phyloP scores from a whole-genome alignment of 495 filamentous ascomycete genomes.

The Acidiella bohemica region DNA sequence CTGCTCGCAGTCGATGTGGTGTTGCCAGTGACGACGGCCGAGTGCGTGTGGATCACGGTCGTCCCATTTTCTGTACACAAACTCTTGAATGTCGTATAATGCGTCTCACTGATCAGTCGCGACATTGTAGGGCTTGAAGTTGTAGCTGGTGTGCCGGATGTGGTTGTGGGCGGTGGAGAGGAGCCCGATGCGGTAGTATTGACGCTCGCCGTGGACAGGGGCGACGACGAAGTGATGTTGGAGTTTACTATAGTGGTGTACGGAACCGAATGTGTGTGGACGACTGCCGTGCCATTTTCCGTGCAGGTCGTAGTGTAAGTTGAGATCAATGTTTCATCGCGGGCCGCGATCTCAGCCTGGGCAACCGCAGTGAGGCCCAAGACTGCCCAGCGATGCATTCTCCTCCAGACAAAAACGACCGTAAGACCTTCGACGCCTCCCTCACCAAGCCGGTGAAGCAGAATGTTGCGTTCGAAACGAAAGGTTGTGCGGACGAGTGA shows the following conservation, averaged over 20 bases:
- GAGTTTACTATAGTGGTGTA: neutral
- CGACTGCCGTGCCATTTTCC: neutral
- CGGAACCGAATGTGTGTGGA: neutral
- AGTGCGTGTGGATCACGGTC: neutral
- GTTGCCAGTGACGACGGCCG: neutral
- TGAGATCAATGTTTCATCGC: neutral
- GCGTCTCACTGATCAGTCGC: neutral
- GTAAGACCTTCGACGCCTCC: neutral
- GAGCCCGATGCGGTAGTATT: neutral
- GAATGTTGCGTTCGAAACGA: neutral
- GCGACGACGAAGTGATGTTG: neutral
- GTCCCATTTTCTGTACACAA: conserved; percentile 1
- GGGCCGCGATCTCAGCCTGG: neutral
- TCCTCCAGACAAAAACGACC: neutral
- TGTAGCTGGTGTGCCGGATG: conserved; percentile 2
- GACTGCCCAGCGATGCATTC: neutral
- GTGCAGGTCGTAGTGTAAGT: neutral
- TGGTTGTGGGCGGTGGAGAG: neutral
- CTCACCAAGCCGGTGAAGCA: neutral
- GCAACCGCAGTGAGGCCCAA: neutral
- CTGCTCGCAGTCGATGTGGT: neutral
- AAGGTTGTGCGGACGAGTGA: neutral
- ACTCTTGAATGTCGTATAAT: neutral
- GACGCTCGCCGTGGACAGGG: neutral
- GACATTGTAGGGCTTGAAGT: neutral